Conservation (phyloP, 1,139 yeast species). For the Scheffersomyces stambukii region DNA sequence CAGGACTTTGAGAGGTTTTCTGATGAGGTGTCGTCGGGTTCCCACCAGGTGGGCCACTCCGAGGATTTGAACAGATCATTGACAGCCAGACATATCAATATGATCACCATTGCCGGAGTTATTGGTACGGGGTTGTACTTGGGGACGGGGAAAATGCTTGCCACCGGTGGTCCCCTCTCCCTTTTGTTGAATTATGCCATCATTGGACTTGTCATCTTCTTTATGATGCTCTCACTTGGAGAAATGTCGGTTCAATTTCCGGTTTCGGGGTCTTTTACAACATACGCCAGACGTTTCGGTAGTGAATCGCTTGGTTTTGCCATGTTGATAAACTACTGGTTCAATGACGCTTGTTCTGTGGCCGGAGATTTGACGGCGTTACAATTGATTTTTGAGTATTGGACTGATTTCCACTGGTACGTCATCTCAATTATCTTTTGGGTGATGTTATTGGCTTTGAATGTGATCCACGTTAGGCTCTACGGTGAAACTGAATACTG, state of each 20-base stretch:
- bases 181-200: constrained; percentile 53
- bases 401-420: constrained; percentile 61
- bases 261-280: constrained; percentile 58
- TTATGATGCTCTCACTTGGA: constrained; percentile 59
- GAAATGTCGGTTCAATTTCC: constrained; percentile 65
- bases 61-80: constrained; percentile 41
- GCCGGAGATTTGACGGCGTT: constrained; percentile 61
- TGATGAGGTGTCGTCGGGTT: background rate
- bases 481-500: constrained; percentile 43
- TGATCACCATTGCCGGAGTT: constrained; percentile 66
- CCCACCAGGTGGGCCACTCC: constrained; percentile 8
- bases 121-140: constrained; percentile 68
- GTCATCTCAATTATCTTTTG: constrained; percentile 56
- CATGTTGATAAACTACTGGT: constrained; percentile 59
- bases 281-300: constrained; percentile 57
- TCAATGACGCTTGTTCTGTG: constrained; percentile 59
- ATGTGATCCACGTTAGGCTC: constrained; percentile 50
- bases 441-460: constrained; percentile 48
- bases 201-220: constrained; percentile 56
- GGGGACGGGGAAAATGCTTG: constrained; percentile 59
- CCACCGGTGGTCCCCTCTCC: constrained; percentile 63
- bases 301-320: constrained; percentile 63
- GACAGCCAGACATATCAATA: constrained; percentile 50
- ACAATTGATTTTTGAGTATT: constrained; percentile 55
- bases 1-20: background rate